Evolutionary conservation across 176 grass and related monocot genomes (phyloP), one percentile per base, ranked within the genome.

Genomic region (Oryza glaberrima): DNA sequence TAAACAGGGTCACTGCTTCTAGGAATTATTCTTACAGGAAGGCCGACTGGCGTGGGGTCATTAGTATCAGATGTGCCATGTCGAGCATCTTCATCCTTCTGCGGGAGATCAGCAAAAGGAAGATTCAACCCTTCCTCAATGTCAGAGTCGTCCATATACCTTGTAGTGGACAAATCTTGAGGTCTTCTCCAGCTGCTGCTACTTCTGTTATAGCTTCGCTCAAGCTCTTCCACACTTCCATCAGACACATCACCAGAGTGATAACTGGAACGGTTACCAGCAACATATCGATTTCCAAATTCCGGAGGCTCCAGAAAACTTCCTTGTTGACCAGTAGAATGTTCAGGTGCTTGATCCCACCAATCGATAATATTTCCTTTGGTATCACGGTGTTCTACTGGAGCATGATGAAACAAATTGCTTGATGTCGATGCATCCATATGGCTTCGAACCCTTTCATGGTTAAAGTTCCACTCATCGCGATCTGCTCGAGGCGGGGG

Each of bases 1-100:
- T 97, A 96, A 66, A 99, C 78, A 14, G 94, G 96, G 88, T 99
- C 96, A 81, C 89, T 99, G 84, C 96, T 99, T 77, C 96, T 92
- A 38, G 96, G 96, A 77, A 99, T 91, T 86, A 99, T 99, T 83
- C 94, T 86, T 77, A 99, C 96, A 72, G 78, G 88, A 69, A 99
- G 89, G 69, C 84, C 84, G 25, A 73, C 68, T 44, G 67, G 84
- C 6, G 43, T 67, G 26, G 71, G 6, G 10, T 82, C 86, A 15
- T 86, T 86, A 65, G 77, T 65, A 79, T 94, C 81, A n/a, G 71
- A 52, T 2, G 11, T 15, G 10, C 49, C 61, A 6, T 38, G 52
- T 22, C 69, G 70, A 77, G 41, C 74, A 26, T 82, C 84, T 79
- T 83, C 84, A 48, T 87, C 82, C 77, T 78, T 86, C 19, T 60